Evolutionary conservation across 176 grass and related monocot genomes (phyloP).

Genomic region (Zoysia japonica): DNA sequence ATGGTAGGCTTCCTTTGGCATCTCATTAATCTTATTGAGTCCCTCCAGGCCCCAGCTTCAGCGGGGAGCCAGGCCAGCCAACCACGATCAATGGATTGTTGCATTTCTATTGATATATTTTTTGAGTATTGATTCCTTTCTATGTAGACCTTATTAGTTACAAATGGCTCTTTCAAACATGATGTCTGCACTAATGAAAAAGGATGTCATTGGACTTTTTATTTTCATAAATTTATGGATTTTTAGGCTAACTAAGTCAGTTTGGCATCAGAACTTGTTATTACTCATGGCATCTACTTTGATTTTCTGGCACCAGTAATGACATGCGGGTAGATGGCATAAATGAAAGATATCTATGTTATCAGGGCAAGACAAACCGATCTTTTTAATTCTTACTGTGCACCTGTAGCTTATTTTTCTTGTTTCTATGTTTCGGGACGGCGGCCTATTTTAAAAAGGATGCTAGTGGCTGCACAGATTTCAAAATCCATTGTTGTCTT

Average conservation of each 20-base stretch:
- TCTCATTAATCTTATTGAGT: slow-evolving; percentile 37
- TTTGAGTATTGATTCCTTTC: slow-evolving; percentile 2
- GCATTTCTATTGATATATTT: slow-evolving; percentile 35
- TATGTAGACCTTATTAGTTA: slow-evolving; percentile 7
- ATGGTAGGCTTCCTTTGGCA: slow-evolving; percentile 28
- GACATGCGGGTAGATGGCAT: not conserved
- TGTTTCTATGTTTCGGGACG: slow-evolving; percentile 11
- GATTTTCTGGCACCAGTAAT: slow-evolving; percentile 13
- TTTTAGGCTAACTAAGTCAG: not conserved
- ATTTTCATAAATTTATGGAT: not conserved
- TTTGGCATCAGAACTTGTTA: not conserved
- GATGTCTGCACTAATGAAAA: not conserved
- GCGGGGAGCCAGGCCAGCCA: slow-evolving; percentile 27
- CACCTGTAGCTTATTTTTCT: slow-evolving; percentile 5
- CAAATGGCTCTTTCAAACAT: slow-evolving; percentile 33
- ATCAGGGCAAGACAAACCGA: not conserved
- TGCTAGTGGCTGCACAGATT: not conserved
- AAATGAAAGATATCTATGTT: slow-evolving; percentile 13
- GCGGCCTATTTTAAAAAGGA: not conserved
- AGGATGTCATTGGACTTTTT: not conserved
- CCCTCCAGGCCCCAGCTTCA: slow-evolving; percentile 23
- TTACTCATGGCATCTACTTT: slow-evolving; percentile 10
- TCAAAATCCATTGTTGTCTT: not conserved
- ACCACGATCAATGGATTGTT: slow-evolving; percentile 24
- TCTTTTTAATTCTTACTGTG: not conserved